phyloP scores from a whole-genome alignment of 163 green algal species.

The Chloroidium sp. region DNA sequence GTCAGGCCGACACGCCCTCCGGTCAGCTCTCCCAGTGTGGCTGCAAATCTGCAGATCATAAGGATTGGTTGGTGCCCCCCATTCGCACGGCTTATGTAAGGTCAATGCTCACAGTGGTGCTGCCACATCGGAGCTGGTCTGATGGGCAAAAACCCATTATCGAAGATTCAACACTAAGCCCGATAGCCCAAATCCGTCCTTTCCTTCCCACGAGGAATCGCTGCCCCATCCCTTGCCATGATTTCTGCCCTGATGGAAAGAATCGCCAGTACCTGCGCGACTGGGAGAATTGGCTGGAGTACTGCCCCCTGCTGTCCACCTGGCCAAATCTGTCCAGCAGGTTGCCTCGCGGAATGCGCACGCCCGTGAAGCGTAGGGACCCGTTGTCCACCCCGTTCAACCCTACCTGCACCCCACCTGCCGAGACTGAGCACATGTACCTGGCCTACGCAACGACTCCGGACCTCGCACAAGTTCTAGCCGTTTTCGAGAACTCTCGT shows the following conservation, averaged over 20 bases:
- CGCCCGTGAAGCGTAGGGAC: constrained; percentile 68
- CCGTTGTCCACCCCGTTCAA: constrained; percentile 85
- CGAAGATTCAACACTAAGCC: too few relatives aligned
- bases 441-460: too few relatives aligned
- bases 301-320: constrained; percentile 50
- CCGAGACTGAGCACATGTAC: too few relatives aligned
- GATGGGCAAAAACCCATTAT: too few relatives aligned
- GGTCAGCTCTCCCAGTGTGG: constrained; percentile 81
- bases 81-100: too few relatives aligned
- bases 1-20: constrained; percentile 72
- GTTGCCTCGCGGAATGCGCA: constrained; percentile 67
- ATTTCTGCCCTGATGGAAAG: too few relatives aligned
- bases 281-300: constrained; percentile 48
- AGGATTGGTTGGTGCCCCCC: too few relatives aligned
- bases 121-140: too few relatives aligned
- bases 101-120: too few relatives aligned
- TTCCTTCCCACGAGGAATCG: too few relatives aligned
- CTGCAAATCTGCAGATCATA: constrained; percentile 43
- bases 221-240: too few relatives aligned
- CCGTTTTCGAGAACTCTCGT: not conserved
- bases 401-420: constrained; percentile 43
- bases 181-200: too few relatives aligned
- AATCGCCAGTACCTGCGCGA: constrained; percentile 3
- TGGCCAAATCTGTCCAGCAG: constrained; percentile 75
- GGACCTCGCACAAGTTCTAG: not conserved